Base-by-base conservation (phyloP, 352 stramenopile species). In the Pythium folliculosum region DNA sequence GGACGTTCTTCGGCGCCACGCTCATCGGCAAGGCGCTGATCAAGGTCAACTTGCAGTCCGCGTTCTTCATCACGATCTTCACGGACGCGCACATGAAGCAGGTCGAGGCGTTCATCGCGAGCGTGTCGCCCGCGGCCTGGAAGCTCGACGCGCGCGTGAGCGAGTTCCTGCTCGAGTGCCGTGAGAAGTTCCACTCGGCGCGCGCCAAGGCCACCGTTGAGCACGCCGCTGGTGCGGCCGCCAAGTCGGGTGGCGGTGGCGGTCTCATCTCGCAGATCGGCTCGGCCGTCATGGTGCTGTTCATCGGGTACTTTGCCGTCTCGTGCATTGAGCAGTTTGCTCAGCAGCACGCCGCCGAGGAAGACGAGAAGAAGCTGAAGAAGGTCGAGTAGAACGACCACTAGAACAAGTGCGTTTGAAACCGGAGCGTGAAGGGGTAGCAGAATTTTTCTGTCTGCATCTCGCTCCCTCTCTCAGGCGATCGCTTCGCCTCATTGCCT, bases 1-100 rank as follows among this genome's bases (percentile, higher is more conserved):
- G 88, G 89, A 98, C 92, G 10, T 98, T 98, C 72, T 98, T 98
- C 69, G 85, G 88, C 23, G 94, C 94, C 21, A 98, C 94, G 56
- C 80, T 98, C 32, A 95, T 98, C 32, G 94, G 94, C 67, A 98
- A 97, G 77, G 89, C 90, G 53, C 81, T 96, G 51, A 95, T 97
- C 77, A 97, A 97, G 73, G 91, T 96, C 45, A 96, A 94, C 67
- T 73, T 96, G 65, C 91, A 97, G 74, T 81, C 88, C 30, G 88
- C 88, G 54, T 95, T 96, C 72, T 96, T 95, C 79, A 95, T 97
- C 75, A 95, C 89, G 51, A 95, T 97, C 69, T 96, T 96, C 72
- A 94, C 86, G 59, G 89, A 95, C 65, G 76, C 77, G 53, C 79
- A 95, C 67, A 81, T 96, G 65, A 90, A 86, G 71, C 78, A 90